These are phyloP conservation scores for Acidiella bohemica DNA, from an alignment of 495 filamentous ascomycete species.

Conservation along the genomic window DNA sequence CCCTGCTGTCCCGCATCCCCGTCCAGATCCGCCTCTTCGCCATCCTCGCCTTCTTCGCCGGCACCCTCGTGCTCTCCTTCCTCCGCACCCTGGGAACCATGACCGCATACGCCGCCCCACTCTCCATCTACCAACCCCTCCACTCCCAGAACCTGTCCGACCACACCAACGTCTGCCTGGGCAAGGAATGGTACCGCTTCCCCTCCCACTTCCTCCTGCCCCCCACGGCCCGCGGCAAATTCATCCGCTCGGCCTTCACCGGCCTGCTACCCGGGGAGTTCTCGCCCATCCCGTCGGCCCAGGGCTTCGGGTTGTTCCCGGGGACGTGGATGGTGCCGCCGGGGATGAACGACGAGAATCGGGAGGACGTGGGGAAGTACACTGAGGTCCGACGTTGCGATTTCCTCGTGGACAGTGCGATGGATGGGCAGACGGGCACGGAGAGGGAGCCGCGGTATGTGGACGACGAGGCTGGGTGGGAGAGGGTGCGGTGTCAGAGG, in stretches of 20 bases:
- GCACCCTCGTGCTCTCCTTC: constrained; percentile 49
- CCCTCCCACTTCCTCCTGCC: constrained; percentile 88
- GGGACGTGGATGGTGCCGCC: constrained; percentile 67
- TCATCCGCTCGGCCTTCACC: constrained; percentile 76
- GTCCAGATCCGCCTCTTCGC: constrained; percentile 50
- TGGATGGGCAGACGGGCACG: constrained; percentile 40
- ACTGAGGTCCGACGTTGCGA: constrained; percentile 57
- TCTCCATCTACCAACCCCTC: constrained; percentile 56
- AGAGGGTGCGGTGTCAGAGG: constrained; percentile 51
- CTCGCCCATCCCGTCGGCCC: constrained; percentile 47
- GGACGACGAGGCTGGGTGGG: constrained; percentile 56
- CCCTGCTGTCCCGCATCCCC: constrained; percentile 54
- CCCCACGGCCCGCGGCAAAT: constrained; percentile 62
- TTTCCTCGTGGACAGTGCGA: constrained; percentile 80
- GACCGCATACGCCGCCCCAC: constrained; percentile 71
- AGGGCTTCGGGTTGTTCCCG: constrained; percentile 42
- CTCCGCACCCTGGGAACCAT: constrained; percentile 68
- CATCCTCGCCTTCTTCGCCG: constrained; percentile 41
- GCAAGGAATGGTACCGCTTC: constrained; percentile 98
- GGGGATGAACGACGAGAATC: constrained; percentile 89
- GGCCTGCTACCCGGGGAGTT: constrained; percentile 90
- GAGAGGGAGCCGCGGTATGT: constrained; percentile 63
- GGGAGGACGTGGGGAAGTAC: constrained; percentile 79
- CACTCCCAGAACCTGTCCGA: constrained; percentile 36
- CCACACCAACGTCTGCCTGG: constrained; percentile 71